Percentiles rank a stretch among this genome's conserved stretches.
Conservation (phyloP, 2,329 filamentous ascomycete genomes). For the Aspergillus candidus region DNA sequence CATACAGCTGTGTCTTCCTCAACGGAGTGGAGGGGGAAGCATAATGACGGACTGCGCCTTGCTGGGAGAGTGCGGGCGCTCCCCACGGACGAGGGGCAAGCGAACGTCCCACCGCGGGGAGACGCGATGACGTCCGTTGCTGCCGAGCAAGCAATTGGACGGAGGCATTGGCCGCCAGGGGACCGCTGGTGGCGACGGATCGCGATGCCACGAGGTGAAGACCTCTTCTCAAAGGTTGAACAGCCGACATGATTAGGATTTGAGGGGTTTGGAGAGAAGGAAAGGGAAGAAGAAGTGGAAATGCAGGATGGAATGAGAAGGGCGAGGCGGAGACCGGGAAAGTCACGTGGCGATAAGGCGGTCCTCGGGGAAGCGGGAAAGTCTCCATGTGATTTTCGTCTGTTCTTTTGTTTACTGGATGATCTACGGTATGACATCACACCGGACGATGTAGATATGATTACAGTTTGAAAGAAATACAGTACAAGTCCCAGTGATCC, state of each 20-base stretch:
- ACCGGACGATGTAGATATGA: no score
- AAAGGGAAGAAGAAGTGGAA: conserved; percentile 9
- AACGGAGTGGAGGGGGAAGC: conserved; percentile 18
- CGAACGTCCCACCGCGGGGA: conserved; percentile 19
- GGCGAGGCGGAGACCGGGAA: background rate
- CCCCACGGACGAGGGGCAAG: conserved; percentile 11
- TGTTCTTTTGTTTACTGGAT: no score
- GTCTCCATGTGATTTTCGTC: no score
- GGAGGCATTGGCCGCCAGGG: conserved; percentile 29
- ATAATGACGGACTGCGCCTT: conserved; percentile 22
- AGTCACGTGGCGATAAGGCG: no score
- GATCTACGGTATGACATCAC: no score
- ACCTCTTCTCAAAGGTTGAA: conserved; percentile 25
- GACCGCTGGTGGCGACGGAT: conserved; percentile 19
- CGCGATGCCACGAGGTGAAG: conserved; percentile 24
- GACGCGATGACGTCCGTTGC: conserved; percentile 16
- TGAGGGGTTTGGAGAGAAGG: conserved; percentile 2
- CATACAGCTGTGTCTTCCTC: conserved; percentile 64
- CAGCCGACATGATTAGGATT: conserved; percentile 22
- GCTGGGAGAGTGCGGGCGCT: conserved; percentile 6
- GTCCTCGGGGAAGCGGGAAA: no score
- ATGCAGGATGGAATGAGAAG: conserved; percentile 9
- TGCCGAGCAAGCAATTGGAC: conserved; percentile 20
- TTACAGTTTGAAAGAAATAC: no score
- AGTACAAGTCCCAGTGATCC: no score